Conservation (phyloP, 2,329 filamentous ascomycete species). For the Colletotrichum tamarilloi region DNA sequence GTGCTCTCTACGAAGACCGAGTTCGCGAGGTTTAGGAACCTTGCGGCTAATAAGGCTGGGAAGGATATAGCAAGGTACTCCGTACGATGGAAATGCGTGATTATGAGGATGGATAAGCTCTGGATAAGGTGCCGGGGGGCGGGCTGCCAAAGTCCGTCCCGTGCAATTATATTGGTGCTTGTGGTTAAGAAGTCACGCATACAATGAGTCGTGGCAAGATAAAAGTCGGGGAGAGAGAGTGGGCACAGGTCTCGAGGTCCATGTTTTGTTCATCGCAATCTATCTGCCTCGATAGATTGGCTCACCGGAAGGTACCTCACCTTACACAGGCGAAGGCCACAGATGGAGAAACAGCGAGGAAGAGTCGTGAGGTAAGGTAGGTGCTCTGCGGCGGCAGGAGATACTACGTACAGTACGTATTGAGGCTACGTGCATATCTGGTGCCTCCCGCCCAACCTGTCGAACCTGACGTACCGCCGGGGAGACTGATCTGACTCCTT, state of each 20-base stretch:
- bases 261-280: neutral
- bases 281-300: neutral
- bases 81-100: neutral
- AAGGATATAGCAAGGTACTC: neutral
- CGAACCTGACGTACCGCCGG: slow-evolving; percentile 29
- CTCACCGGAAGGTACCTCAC: neutral
- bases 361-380: neutral
- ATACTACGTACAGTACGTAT: neutral
- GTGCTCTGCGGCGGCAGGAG: neutral
- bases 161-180: neutral
- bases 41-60: neutral
- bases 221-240: neutral
- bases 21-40: neutral
- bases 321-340: too few relatives aligned
- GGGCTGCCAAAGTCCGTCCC: neutral
- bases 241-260: neutral
- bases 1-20: neutral
- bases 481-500: slow-evolving; percentile 34
- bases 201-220: neutral
- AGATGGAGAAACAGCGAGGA: too few relatives aligned
- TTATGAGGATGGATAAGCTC: neutral
- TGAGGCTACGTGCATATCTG: slow-evolving; percentile 17
- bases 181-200: neutral
- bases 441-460: neutral
- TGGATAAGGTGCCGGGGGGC: neutral